Base-by-base conservation (phyloP, 148 eudicot genomes). In the Diospyros kaki region DNA sequence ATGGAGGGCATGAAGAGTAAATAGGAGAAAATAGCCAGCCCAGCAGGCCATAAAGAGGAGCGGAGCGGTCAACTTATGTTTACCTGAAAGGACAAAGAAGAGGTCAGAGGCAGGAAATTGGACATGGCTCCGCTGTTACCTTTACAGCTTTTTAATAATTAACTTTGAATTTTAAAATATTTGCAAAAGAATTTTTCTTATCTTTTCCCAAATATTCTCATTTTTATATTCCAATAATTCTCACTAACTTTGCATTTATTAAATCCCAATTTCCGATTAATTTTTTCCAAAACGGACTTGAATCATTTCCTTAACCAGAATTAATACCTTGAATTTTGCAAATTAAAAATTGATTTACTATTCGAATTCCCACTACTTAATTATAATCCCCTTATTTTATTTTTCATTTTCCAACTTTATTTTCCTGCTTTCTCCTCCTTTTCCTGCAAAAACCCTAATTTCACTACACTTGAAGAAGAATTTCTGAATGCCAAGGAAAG, bases 221-320 rank as follows among this genome's bases (percentile, higher is more conserved):
- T 70, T 77, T 80, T 79, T 79, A 60, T 77, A 58, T 66, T 81
- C 52, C 71, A 41, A 56, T 83, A 79, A 69, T 75, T 28, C 28
- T 28, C 75, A 78, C 73, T 81, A 64, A 71, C 70, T 79, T 87
- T 80, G 63, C 83, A 84, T 81, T 86, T 80, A 79, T 82, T 86
- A 80, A 82, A 73, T 81, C 79, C 79, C 72, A 28, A 28, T 12
- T 86, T 90, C 86, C 87, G 86, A 91, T 88, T 76, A 86, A 86
- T 28, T 28, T 28, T 84, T 89, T 88, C 88, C 92, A 82, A 92
- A 92, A 89, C 96, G 97, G 97, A 94, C 92, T 87, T 89, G 83
- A 94, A 92, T 85, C 90, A 87, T 85, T 90, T 90, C 86, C 85
- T 92, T 88, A 94, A 92, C 93, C 88, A 86, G 82, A 94, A 89